A percentile compares a stretch with the other conserved stretches of the same genome.
These are phyloP conservation scores for Trichocladium uniseriatum DNA, from an alignment of 495 filamentous ascomycete species.

Conservation along the genomic window DNA sequence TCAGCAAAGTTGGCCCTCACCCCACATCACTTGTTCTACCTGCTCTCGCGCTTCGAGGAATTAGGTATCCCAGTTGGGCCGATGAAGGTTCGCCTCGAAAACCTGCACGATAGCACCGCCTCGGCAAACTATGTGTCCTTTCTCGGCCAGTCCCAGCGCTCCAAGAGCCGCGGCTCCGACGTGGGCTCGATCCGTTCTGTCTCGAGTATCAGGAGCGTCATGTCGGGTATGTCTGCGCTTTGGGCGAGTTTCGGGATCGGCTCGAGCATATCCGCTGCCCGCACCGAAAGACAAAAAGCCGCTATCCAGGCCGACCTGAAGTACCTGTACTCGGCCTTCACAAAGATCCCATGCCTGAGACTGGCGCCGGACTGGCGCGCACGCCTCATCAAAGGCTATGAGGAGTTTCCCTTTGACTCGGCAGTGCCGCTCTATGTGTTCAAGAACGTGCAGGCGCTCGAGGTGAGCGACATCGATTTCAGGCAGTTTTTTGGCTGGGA, in stretches of 20 bases:
- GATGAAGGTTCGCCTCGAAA: constrained; percentile 93
- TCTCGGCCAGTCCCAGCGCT: constrained; percentile 66
- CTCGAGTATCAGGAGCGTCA: constrained; percentile 91
- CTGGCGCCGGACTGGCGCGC: constrained; percentile 85
- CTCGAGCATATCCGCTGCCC: constrained; percentile 62
- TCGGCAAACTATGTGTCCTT: constrained; percentile 95
- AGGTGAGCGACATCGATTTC: constrained; percentile 92
- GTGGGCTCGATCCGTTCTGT: constrained; percentile 88
- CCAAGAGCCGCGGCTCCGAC: constrained; percentile 68
- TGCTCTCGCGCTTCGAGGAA: constrained; percentile 90
- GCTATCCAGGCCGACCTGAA: constrained; percentile 78
- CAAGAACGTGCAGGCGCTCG: constrained; percentile 88
- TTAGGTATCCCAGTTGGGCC: constrained; percentile 81
- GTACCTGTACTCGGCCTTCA: constrained; percentile 96
- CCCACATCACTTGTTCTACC: constrained; percentile 95
- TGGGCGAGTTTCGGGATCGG: constrained; percentile 83
- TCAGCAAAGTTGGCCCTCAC: constrained; percentile 87
- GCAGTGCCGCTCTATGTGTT: constrained; percentile 92
- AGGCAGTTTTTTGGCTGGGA: constrained; percentile 98
- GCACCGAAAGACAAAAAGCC: constrained; percentile 77
- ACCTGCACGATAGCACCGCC: constrained; percentile 76
- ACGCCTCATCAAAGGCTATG: constrained; percentile 79
- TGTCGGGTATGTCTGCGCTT: constrained; percentile 87
- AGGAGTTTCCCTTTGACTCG: constrained; percentile 96
- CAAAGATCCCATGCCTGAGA: constrained; percentile 88